phyloP scores from a whole-genome alignment of 2,329 filamentous ascomycete genomes.

The Cladosporium austrohemisphaericum region DNA sequence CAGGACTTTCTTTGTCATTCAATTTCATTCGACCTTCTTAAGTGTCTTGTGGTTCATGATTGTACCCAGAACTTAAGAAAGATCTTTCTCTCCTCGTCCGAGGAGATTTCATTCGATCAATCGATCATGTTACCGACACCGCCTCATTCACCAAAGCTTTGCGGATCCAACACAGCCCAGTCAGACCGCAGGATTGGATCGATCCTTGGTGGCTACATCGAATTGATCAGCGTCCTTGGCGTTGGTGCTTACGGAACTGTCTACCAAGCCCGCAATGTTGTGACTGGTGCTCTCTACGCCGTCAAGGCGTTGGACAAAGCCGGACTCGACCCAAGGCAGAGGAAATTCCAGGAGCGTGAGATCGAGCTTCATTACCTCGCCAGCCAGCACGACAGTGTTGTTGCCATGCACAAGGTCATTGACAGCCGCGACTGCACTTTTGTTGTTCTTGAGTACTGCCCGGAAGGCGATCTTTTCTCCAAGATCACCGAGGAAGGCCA shows the following conservation, averaged over 20 bases:
- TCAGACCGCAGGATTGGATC: slow-evolving; percentile 85
- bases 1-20: slow-evolving; percentile 2
- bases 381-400: slow-evolving; percentile 85
- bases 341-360: slow-evolving; percentile 87
- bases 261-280: slow-evolving; percentile 81
- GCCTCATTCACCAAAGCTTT: slow-evolving; percentile 44
- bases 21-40: slow-evolving; percentile 5
- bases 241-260: slow-evolving; percentile 96
- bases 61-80: slow-evolving; percentile 14
- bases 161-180: slow-evolving; percentile 32
- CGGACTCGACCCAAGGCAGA: slow-evolving; percentile 82
- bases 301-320: slow-evolving; percentile 96
- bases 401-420: slow-evolving; percentile 90
- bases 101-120: slow-evolving; percentile 7
- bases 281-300: slow-evolving; percentile 77
- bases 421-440: slow-evolving; percentile 89
- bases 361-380: slow-evolving; percentile 88
- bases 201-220: slow-evolving; percentile 75
- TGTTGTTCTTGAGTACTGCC: slow-evolving; percentile 94
- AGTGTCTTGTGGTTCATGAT: slow-evolving; percentile 15
- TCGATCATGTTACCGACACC: slow-evolving; percentile 47
- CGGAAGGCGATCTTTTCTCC: slow-evolving; percentile 92
- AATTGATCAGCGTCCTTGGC: slow-evolving; percentile 80
- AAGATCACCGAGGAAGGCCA: slow-evolving; percentile 95
- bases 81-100: slow-evolving; percentile 11